Conservation (phyloP, 768 basidiomycete species). For the Trametes cinnabarina region DNA sequence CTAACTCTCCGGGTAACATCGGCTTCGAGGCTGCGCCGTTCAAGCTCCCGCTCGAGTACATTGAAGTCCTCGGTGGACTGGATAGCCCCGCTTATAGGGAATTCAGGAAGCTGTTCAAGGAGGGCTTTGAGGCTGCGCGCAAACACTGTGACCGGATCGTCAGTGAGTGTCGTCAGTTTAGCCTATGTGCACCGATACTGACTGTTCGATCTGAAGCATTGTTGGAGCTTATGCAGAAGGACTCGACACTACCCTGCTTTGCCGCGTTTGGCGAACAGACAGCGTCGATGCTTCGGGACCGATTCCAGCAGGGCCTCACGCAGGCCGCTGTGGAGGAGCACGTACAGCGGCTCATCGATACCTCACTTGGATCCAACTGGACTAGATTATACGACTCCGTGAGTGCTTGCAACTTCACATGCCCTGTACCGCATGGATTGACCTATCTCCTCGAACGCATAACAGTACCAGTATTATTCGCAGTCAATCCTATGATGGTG, state of each 20-base stretch:
- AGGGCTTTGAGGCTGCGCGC: slow-evolving; percentile 89
- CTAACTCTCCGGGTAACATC: slow-evolving; percentile 95
- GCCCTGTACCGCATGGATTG: not conserved
- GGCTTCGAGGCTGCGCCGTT: slow-evolving; percentile 99
- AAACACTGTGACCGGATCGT: slow-evolving; percentile 97
- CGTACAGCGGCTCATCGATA: slow-evolving; percentile 87
- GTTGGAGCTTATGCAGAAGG: slow-evolving; percentile 98
- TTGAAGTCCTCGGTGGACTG: slow-evolving; percentile 91
- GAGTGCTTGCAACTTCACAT: slow-evolving; percentile 27
- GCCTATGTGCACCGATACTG: not conserved
- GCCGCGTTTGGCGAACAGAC: slow-evolving; percentile 88
- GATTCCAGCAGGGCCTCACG: slow-evolving; percentile 90
- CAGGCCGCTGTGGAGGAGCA: slow-evolving; percentile 83
- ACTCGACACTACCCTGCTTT: slow-evolving; percentile 91
- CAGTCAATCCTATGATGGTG: slow-evolving; percentile 74
- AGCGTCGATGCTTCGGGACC: slow-evolving; percentile 80
- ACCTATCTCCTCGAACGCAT: not conserved
- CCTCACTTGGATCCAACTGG: slow-evolving; percentile 89
- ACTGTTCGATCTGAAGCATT: slow-evolving; percentile 45
- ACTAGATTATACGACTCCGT: slow-evolving; percentile 96
- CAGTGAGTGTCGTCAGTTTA: slow-evolving; percentile 52
- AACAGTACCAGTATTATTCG: slow-evolving; percentile 90
- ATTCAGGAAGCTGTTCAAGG: slow-evolving; percentile 84
- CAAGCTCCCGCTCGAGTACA: slow-evolving; percentile 91
- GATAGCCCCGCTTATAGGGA: slow-evolving; percentile 73